Evolutionary conservation across 2,329 filamentous ascomycete species (phyloP), one percentile per base, ranked within the genome.

Genomic region (Fusarium palustre): DNA sequence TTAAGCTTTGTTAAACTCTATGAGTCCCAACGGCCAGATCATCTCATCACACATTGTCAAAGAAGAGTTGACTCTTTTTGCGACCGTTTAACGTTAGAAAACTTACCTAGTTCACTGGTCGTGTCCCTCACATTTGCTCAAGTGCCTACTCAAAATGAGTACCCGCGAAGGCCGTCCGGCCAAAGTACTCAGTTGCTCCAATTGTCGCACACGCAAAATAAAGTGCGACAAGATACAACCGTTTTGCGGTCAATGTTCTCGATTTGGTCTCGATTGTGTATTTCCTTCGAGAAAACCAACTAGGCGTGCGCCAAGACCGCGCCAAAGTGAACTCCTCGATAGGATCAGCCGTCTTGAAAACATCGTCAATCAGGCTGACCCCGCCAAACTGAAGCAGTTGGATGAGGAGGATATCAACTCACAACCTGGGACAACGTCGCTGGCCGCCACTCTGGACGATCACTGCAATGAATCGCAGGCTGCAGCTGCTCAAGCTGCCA

Each of bases 191-290:
- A 83, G 81, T 38, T 91, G 90, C 73, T 81, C 87, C 7, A 82
- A 83, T n/a, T 92, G 89, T 71, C 87, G 90, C 62, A 85, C 87
- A 65, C 84, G 87, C 65, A 90, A 90, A 74, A 81, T 90, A 45
- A 88, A 86, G 69, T 90, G 88, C 77, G 83, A 88, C 72, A 84
- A 86, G 66, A 79, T 80, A 36, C 80, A 84, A 63, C 88, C 88
- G 7, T 46, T 64, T 28, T 90, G 88, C 74, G 76, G 78, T 9
- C 84, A 85, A 58, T 90, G 88, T 72, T 71, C 81, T 24, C 84
- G 82, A 50, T 79, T 81, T 38, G 76, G 79, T 10, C 78, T 80
- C 11, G 81, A 86, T 47, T 90, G 84, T 70, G 71, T 81, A 38
- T 83, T 82, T 55, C 82, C 82, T 20, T 75, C 78, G n/a, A 79